These are phyloP conservation scores for Pharnaceum exiguum DNA, from an alignment of 148 eudicot species.

Conservation along the genomic window DNA sequence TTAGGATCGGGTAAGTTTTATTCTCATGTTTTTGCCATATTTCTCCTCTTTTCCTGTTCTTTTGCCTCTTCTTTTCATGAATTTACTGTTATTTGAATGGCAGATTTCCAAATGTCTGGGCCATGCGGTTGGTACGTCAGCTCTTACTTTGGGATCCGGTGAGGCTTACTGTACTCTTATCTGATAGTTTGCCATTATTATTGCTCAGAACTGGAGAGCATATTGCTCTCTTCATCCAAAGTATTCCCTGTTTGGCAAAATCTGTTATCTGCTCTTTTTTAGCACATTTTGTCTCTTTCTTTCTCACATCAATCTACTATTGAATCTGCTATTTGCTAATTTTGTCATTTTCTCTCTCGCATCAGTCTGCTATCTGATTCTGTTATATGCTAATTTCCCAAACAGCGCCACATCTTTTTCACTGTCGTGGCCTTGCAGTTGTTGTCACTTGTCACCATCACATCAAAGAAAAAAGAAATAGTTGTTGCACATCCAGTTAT, in stretches of 20 bases:
- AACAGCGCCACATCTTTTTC: too few relatives aligned
- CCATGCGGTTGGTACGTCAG: slow-evolving; percentile 89
- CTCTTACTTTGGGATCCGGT: slow-evolving; percentile 90
- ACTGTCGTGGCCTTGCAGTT: too few relatives aligned
- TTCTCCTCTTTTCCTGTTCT: background rate
- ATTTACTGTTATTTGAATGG: slow-evolving; percentile 11
- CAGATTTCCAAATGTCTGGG: slow-evolving; percentile 92
- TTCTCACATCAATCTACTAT: too few relatives aligned
- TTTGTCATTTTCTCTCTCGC: too few relatives aligned
- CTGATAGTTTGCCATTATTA: background rate
- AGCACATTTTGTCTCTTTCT: too few relatives aligned
- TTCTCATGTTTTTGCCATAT: background rate
- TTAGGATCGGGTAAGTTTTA: slow-evolving; percentile 72
- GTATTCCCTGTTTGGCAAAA: background rate
- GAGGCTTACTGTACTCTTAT: slow-evolving; percentile 22
- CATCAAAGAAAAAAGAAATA: too few relatives aligned
- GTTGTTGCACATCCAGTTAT: too few relatives aligned
- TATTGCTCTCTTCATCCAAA: background rate
- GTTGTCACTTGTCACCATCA: too few relatives aligned
- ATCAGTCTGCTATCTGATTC: too few relatives aligned
- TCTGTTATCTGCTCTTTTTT: background rate
- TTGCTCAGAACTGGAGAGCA: background rate
- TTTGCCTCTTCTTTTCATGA: background rate
- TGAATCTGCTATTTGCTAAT: too few relatives aligned
- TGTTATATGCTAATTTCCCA: too few relatives aligned